These are phyloP conservation scores for Penicillium sp. DNA, from an alignment of 2,329 filamentous ascomycete genomes.

Conservation along the genomic window DNA sequence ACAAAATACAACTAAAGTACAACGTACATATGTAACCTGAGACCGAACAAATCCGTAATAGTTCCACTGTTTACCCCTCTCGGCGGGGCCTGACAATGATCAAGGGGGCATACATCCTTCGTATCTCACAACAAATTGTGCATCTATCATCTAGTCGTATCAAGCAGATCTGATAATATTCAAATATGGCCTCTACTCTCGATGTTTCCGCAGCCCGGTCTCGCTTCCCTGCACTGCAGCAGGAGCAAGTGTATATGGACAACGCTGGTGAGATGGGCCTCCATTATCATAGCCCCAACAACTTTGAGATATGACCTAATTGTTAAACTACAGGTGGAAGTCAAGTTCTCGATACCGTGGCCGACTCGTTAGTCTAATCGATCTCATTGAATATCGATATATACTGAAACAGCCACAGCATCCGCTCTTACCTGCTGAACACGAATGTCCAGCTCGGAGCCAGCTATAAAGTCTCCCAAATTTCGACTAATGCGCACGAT, in stretches of 20 bases:
- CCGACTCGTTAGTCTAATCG: constrained; percentile 56
- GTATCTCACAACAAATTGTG: neutral
- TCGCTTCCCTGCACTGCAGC: constrained; percentile 66
- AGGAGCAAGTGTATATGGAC: constrained; percentile 70
- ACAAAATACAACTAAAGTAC: neutral
- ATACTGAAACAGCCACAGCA: constrained; percentile 40
- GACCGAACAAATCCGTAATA: constrained; percentile 12
- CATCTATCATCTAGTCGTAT: neutral
- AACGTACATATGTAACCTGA: constrained; percentile 36
- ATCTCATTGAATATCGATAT: neutral
- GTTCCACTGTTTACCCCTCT: constrained; percentile 16
- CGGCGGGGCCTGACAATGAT: neutral
- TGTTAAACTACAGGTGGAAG: constrained; percentile 55
- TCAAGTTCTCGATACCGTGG: constrained; percentile 65
- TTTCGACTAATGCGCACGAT: constrained; percentile 59
- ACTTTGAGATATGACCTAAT: neutral
- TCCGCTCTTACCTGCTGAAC: constrained; percentile 63
- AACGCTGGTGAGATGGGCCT: constrained; percentile 52
- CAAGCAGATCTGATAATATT: neutral
- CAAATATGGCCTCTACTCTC: constrained; percentile 42
- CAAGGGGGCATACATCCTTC: neutral
- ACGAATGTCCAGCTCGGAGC: constrained; percentile 76
- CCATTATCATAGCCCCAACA: neutral
- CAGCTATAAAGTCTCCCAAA: constrained; percentile 60
- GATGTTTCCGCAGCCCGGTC: constrained; percentile 57